Percentiles rank a stretch among this genome's conserved stretches.
Conservation (phyloP, 257 asterid genomes). For the Paulownia fortunei region DNA sequence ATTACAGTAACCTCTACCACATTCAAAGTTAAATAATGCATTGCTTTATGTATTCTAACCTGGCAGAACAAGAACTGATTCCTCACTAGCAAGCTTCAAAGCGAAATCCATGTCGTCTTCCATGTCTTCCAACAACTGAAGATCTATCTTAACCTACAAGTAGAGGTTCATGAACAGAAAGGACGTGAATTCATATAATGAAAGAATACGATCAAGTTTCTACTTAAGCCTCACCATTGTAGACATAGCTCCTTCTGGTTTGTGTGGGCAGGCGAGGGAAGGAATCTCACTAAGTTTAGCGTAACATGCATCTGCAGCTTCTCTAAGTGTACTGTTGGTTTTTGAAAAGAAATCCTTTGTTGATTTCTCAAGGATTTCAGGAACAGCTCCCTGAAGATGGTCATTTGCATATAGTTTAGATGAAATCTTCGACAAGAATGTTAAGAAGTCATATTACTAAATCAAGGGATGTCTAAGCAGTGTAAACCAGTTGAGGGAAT, state of each 20-base stretch:
- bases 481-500: neutral
- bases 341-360: conserved; percentile 50
- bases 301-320: conserved; percentile 58
- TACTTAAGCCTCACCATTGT: conserved; percentile 50
- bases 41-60: conserved; percentile 41
- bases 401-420: neutral
- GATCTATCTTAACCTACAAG: conserved; percentile 57
- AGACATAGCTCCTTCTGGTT: conserved; percentile 81
- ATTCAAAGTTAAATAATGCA: neutral
- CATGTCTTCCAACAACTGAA: conserved; percentile 47
- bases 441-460: neutral
- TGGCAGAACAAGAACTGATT: conserved; percentile 64
- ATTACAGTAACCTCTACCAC: no score
- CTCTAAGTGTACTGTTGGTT: conserved; percentile 51
- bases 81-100: conserved; percentile 66
- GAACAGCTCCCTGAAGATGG: conserved; percentile 62
- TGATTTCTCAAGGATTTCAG: conserved; percentile 60
- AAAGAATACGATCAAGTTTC: neutral
- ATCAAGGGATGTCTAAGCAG: neutral
- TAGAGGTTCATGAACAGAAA: neutral
- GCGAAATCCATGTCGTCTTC: conserved; percentile 66
- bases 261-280: conserved; percentile 53
- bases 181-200: neutral
- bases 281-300: conserved; percentile 50
- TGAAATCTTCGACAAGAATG: neutral